Evolutionary conservation across 163 green algal genomes (phyloP).

Genomic region (Prototheca cutis): DNA sequence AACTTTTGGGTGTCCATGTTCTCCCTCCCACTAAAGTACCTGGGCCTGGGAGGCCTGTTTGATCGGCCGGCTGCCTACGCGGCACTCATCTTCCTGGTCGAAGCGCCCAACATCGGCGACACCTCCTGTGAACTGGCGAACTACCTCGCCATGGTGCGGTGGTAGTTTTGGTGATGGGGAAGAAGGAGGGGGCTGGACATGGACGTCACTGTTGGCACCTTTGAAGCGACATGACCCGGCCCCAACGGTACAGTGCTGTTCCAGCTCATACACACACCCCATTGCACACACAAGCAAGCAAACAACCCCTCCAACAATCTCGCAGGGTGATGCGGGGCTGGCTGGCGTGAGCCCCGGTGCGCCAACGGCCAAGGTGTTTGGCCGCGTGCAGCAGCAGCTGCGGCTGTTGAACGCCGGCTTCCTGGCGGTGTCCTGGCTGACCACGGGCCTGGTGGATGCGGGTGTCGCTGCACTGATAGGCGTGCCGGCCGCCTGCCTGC

Average conservation of each 20-base stretch:
- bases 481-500: conserved; percentile 9
- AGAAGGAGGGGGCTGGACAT: too few relatives aligned
- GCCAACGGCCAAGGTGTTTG: conserved; percentile 6
- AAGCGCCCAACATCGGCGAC: conserved; percentile 16
- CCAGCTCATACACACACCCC: not conserved
- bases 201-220: too few relatives aligned
- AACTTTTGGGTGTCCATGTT: conserved; percentile 25
- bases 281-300: not conserved
- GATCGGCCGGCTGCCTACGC: conserved; percentile 12
- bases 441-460: conserved; percentile 2
- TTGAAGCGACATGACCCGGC: too few relatives aligned
- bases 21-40: conserved; percentile 2
- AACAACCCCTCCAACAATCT: too few relatives aligned
- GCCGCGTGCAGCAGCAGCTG: conserved; percentile 2
- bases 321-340: conserved; percentile 16
- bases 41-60: conserved; percentile 7
- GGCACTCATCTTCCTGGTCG: conserved; percentile 16
- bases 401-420: conserved; percentile 23
- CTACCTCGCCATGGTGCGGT: conserved; percentile 12
- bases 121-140: conserved; percentile 15
- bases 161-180: not conserved
- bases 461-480: conserved; percentile 8
- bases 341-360: conserved; percentile 12
- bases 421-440: conserved; percentile 11
- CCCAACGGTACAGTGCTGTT: too few relatives aligned